These are phyloP conservation scores for Geosmithia morbida DNA, from an alignment of 2,329 filamentous ascomycete species.

Conservation along the genomic window DNA sequence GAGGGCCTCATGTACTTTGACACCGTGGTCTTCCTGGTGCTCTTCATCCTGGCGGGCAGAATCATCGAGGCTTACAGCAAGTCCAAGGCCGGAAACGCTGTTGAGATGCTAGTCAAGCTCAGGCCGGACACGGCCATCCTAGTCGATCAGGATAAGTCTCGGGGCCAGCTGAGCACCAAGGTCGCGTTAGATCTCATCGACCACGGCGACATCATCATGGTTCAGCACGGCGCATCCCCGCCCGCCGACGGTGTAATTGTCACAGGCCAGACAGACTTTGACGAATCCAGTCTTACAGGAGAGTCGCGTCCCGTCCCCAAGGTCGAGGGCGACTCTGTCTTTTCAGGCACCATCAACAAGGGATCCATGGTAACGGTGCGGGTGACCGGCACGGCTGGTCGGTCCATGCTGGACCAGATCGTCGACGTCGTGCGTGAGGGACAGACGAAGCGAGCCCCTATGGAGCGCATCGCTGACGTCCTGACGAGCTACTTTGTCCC, in stretches of 20 bases:
- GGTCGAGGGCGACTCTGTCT: constrained; percentile 46
- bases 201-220: constrained; percentile 56
- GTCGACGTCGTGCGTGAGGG: constrained; percentile 65
- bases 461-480: constrained; percentile 59
- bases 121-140: constrained; percentile 65
- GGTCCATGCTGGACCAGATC: constrained; percentile 69
- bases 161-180: constrained; percentile 20
- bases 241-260: constrained; percentile 65
- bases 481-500: constrained; percentile 69
- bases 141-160: constrained; percentile 29
- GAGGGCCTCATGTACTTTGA: constrained; percentile 66
- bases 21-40: constrained; percentile 78
- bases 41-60: constrained; percentile 68
- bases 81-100: constrained; percentile 75
- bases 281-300: constrained; percentile 82
- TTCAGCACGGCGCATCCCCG: constrained; percentile 69
- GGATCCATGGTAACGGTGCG: constrained; percentile 45
- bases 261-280: constrained; percentile 53
- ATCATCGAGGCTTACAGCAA: constrained; percentile 84
- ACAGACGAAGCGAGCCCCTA: constrained; percentile 59
- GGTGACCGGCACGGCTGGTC: constrained; percentile 49
- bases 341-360: constrained; percentile 63
- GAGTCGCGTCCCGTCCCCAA: constrained; percentile 59
- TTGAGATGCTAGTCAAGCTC: constrained; percentile 64
- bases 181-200: constrained; percentile 58